Evolutionary conservation across 2,329 filamentous ascomycete genomes (phyloP).

Genomic region (Madurella fahalii): DNA sequence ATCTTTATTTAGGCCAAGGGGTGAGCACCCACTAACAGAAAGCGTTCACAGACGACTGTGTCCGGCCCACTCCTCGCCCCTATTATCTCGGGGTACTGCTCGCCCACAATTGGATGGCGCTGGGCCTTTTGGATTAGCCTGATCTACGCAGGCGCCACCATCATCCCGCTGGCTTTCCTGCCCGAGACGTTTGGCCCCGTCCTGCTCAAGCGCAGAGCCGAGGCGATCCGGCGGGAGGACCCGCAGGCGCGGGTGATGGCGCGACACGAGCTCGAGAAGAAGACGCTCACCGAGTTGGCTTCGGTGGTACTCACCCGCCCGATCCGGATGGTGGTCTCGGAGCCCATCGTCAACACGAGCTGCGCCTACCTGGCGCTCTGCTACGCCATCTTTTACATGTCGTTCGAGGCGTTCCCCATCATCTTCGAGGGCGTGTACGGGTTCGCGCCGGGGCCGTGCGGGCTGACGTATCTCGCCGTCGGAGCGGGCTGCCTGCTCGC

Average conservation of each 20-base stretch:
- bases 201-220: slow-evolving; percentile 54
- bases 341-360: slow-evolving; percentile 68
- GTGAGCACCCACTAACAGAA: background rate
- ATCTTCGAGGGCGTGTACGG: slow-evolving; percentile 63
- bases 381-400: slow-evolving; percentile 66
- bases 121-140: slow-evolving; percentile 69
- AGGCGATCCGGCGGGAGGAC: slow-evolving; percentile 51
- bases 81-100: slow-evolving; percentile 59
- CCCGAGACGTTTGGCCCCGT: slow-evolving; percentile 62
- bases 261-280: slow-evolving; percentile 59
- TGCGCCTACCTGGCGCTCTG: slow-evolving; percentile 68
- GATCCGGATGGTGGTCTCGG: slow-evolving; percentile 65
- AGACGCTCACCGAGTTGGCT: slow-evolving; percentile 54
- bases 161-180: slow-evolving; percentile 57
- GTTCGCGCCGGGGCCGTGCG: slow-evolving; percentile 60
- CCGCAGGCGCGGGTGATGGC: slow-evolving; percentile 51
- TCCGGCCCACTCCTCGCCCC: slow-evolving; percentile 65
- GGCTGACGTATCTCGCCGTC: slow-evolving; percentile 66
- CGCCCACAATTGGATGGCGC: slow-evolving; percentile 57
- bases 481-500: slow-evolving; percentile 58
- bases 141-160: slow-evolving; percentile 61
- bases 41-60: slow-evolving; percentile 48
- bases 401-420: slow-evolving; percentile 69
- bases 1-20: too few relatives aligned
- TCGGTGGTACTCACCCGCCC: slow-evolving; percentile 68